Evolutionary conservation across 2,329 filamentous ascomycete species (phyloP).

Genomic region (Domatiomyces globalis): DNA sequence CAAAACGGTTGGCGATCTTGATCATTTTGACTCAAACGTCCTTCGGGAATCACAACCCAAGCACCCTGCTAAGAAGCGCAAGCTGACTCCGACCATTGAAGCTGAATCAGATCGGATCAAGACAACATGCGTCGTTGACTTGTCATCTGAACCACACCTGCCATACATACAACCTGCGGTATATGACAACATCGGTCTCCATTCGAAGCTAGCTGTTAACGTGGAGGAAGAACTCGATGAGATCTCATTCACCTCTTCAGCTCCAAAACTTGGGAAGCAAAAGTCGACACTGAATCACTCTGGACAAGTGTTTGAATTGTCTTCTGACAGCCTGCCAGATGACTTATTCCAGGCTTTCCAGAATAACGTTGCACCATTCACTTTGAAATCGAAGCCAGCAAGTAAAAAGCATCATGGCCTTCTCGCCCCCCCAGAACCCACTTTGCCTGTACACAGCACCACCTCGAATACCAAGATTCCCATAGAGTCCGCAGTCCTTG

Average conservation of each 20-base stretch:
- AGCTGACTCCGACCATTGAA: constrained; percentile 13
- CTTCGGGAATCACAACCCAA: constrained; percentile 8
- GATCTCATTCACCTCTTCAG: constrained; percentile 31
- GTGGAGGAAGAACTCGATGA: constrained; percentile 22
- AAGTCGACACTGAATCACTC: neutral
- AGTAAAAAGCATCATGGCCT: neutral
- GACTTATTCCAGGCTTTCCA: neutral
- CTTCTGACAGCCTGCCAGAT: neutral
- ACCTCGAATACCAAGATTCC: neutral
- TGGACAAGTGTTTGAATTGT: neutral
- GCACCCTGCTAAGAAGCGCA: constrained; percentile 21
- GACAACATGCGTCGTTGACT: constrained; percentile 3
- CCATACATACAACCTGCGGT: neutral
- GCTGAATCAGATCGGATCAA: neutral
- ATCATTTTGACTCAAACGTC: constrained; percentile 16
- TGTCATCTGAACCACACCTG: constrained; percentile 10
- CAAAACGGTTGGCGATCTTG: constrained; percentile 17
- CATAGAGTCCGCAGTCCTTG: neutral
- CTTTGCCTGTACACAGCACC: neutral
- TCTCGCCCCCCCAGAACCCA: neutral
- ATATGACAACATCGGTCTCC: constrained; percentile 3
- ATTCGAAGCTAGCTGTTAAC: constrained; percentile 9
- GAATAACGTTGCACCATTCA: neutral
- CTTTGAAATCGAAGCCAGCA: neutral
- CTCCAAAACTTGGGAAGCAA: constrained; percentile 16